These are phyloP conservation scores for Poa pratensis DNA, from an alignment of 176 grass and related monocot genomes.

Conservation along the genomic window DNA sequence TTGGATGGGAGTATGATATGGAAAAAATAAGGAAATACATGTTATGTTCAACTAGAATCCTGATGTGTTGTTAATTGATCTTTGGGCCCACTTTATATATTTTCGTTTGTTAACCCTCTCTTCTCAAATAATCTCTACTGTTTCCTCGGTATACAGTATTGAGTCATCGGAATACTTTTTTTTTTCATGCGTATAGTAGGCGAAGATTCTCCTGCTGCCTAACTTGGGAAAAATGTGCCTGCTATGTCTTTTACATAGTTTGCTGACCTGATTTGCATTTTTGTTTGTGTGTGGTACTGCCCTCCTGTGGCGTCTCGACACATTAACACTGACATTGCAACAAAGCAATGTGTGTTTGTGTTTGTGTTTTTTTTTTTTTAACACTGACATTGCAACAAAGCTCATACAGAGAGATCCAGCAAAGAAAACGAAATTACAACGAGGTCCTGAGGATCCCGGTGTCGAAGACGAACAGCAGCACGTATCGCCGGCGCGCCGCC, in stretches of 20 bases:
- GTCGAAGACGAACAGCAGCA: too few species aligned
- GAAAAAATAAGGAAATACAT: neutral
- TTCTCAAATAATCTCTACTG: neutral
- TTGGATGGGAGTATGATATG: neutral
- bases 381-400: too few species aligned
- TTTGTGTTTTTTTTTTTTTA: too few species aligned
- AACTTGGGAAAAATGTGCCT: neutral
- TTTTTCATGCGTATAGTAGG: neutral
- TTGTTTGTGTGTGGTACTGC: conserved; percentile 45
- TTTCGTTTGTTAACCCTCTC: neutral
- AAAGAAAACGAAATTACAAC: too few species aligned
- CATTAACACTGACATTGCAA: too few species aligned
- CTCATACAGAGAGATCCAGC: too few species aligned
- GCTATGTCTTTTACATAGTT: neutral
- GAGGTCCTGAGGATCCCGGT: too few species aligned
- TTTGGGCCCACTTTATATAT: conserved; percentile 5
- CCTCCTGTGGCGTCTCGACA: conserved; percentile 71
- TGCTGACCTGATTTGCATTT: neutral
- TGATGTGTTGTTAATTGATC: neutral
- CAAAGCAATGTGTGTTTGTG: too few species aligned
- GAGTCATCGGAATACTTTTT: neutral
- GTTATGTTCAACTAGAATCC: neutral
- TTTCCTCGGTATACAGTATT: conserved; percentile 17
- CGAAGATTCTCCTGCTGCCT: neutral
- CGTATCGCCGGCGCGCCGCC: too few species aligned